Conservation (phyloP, 768 basidiomycete genomes). For the Pleurotus tuber-regium region DNA sequence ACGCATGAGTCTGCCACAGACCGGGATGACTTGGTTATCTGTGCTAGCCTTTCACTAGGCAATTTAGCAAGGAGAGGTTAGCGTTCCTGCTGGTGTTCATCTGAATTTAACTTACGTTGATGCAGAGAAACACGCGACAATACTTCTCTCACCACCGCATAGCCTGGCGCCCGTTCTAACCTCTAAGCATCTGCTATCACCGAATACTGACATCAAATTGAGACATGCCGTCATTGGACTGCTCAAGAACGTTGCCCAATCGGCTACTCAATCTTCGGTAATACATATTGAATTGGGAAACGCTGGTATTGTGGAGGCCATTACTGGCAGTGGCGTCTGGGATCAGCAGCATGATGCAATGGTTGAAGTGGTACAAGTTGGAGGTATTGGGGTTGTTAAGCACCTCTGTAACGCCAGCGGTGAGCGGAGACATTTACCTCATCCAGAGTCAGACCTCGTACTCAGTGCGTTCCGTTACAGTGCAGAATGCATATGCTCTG, state of each 20-base stretch:
- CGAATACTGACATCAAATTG: conserved; percentile 68
- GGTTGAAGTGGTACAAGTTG: conserved; percentile 83
- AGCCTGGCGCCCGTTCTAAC: conserved; percentile 61
- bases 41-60: conserved; percentile 78
- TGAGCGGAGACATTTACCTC: conserved; percentile 32
- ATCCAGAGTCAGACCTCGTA: too few relatives aligned
- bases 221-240: conserved; percentile 89
- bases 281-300: conserved; percentile 62
- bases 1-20: conserved; percentile 19
- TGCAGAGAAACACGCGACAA: conserved; percentile 59
- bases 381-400: conserved; percentile 85
- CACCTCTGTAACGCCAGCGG: conserved; percentile 79
- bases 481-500: conserved; percentile 48
- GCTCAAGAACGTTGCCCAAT: conserved; percentile 81
- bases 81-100: conserved; percentile 13
- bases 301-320: conserved; percentile 58
- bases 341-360: conserved; percentile 70
- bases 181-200: conserved; percentile 53
- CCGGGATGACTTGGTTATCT: conserved; percentile 78
- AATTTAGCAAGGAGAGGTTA: conserved; percentile 78
- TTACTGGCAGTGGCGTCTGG: conserved; percentile 68
- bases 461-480: conserved; percentile 19
- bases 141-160: conserved; percentile 64
- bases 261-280: conserved; percentile 50
- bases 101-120: conserved; percentile 8